Evolutionary conservation across 164 flowering plant genomes (phyloP).

Genomic region (Platanus orientalis): DNA sequence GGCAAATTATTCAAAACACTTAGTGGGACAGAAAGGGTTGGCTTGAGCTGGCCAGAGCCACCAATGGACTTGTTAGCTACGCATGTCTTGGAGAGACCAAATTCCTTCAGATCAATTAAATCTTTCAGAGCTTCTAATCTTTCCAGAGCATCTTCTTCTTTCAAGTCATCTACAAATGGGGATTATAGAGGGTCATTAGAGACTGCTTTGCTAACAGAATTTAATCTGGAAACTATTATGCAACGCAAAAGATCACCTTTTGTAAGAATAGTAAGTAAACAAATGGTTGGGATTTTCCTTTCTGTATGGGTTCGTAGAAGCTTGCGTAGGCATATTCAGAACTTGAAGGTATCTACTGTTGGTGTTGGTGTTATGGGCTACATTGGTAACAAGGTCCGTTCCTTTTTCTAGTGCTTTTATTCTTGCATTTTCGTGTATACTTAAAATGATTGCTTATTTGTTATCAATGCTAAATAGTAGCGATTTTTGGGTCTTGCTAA

Average conservation of each 20-base stretch:
- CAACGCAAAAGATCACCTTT: slow-evolving; percentile 55
- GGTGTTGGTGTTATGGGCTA: slow-evolving; percentile 99
- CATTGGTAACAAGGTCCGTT: slow-evolving; percentile 87
- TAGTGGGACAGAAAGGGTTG: slow-evolving; percentile 75
- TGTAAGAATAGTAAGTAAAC: slow-evolving; percentile 92
- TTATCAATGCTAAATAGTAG: too few species aligned
- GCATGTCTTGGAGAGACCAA: slow-evolving; percentile 49
- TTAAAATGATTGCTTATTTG: too few species aligned
- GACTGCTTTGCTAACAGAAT: slow-evolving; percentile 39
- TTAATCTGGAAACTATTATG: slow-evolving; percentile 64
- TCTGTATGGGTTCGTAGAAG: slow-evolving; percentile 91
- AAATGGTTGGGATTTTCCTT: slow-evolving; percentile 94
- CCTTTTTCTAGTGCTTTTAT: background rate
- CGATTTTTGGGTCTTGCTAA: too few species aligned
- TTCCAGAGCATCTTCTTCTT: slow-evolving; percentile 44
- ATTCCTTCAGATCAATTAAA: slow-evolving; percentile 47
- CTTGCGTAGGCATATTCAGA: slow-evolving; percentile 77
- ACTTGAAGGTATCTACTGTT: slow-evolving; percentile 82
- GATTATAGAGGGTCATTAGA: slow-evolving; percentile 30
- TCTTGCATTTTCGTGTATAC: too few species aligned
- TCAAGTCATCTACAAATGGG: slow-evolving; percentile 39
- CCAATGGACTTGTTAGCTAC: slow-evolving; percentile 62
- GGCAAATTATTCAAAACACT: slow-evolving; percentile 43
- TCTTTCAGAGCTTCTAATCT: slow-evolving; percentile 58
- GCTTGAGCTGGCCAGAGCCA: slow-evolving; percentile 90